Base-by-base conservation (phyloP, 768 basidiomycete species). In the Auriscalpium vulgare region DNA sequence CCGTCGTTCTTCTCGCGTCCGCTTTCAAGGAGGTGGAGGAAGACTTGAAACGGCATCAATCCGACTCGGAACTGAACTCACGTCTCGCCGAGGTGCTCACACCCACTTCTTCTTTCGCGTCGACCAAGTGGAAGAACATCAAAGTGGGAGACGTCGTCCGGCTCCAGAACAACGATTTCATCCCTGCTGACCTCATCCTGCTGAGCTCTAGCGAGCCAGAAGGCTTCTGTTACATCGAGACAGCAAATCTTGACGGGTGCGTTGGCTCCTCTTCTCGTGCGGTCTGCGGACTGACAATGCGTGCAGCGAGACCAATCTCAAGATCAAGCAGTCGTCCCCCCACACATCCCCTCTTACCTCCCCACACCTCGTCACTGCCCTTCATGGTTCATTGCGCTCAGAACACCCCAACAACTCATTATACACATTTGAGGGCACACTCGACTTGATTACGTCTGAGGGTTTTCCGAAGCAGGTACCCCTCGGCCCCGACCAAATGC, bases 371-470 rank as follows among this genome's bases (percentile, higher is more conserved):
- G 86, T 93, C 44, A 76, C 79, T 16, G 68, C 81, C 8, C 76
- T 99, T 1, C 83, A 80, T 40, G 97, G 97, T 11, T 84, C 87
- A 13, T 75, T 99, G 21, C 85, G 93, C 46, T 95, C 91, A 8
- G 97, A 99, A 68, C 92, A 97, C 58, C 97, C 97, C 7, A 99
- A 99, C 70, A 97, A 95, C 64, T 95, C 93, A 0, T 74, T 99
- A 3, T 98, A 99, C 71, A 98, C 97, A 0, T 99, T 88, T 64
- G 95, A 97, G 77, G 83, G 87, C 59, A 82, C 87, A 9, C 65
- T 92, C 50, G 87, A 87, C 53, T 75, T 90, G 49, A 68, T 81
- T 8, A 78, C 80, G 2, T 69, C 75, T 60, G 68, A 75, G 59
- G 79, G 84, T 56, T 65, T 83, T 61, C 80, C 90, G 47, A 81